Base-by-base conservation (phyloP, 2,329 filamentous ascomycete genomes). In the Hawksworthiomyces lignivorus region DNA sequence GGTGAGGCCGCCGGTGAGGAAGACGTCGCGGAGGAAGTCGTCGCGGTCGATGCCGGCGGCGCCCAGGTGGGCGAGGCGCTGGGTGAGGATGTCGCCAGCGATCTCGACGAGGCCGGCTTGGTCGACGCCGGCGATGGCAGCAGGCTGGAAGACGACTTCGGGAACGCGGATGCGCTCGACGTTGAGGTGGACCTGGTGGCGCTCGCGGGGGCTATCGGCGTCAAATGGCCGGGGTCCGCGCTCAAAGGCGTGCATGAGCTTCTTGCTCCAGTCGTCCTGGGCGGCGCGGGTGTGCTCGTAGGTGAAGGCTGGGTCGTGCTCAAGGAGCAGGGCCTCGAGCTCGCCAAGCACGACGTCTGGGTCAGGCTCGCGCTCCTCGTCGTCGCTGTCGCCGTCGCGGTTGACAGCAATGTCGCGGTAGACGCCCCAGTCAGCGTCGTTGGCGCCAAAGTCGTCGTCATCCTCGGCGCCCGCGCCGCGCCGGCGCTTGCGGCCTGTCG, bases 381-480 rank as follows among this genome's bases (percentile, higher is more conserved):
- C 85, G 51, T 96, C 89, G 56, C 84, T 87, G 42, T 72, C 72
- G 10, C 75, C 72, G 14, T 77, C 76, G 68, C 81, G 56, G 52
- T 73, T 73, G 7, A 84, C 83, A 38, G 87, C 88, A 1, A 85
- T 87, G 2, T 87, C 86, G 40, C 92, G 82, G 63, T 98, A 98
- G 12, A 98, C 87, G 44, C 87, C 87, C 92, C 92, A 98, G 61
- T 98, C 92, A 44, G 94, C 89, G 56, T 98, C 92, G 60, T 98
- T 90, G 37, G 89, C 89, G 43, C 92, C 92, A 57, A 98, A 98
- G 46, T 87, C 88, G 58, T 98, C 92, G 54, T 98, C 92, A 57
- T 97, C 90, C 58, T 97, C 92, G 54, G 97, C 92, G 57, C 97
- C 90, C 5, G 83, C 86, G 10, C 88, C 88, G 12, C 87, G 73